These are phyloP conservation scores for Rutstroemia sp. DNA, from an alignment of 2,329 filamentous ascomycete genomes.

Conservation along the genomic window DNA sequence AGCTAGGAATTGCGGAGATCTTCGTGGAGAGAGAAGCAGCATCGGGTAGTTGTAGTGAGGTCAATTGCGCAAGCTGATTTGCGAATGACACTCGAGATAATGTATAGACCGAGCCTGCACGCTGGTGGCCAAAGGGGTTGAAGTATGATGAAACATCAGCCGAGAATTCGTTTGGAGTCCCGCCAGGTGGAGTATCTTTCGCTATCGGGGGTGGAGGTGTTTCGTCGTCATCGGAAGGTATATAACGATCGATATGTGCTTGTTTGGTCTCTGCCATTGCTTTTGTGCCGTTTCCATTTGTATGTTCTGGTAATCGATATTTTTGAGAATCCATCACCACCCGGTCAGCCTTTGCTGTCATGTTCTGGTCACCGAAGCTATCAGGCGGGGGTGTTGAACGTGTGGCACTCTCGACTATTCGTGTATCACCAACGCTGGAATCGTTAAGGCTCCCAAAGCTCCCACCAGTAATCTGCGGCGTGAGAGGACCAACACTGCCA, in stretches of 20 bases:
- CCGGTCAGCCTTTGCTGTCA: constrained; percentile 31
- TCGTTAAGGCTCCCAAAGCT: constrained; percentile 20
- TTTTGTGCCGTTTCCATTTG: constrained; percentile 60
- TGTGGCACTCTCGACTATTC: constrained; percentile 21
- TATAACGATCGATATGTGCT: constrained; percentile 47
- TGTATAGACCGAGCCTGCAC: constrained; percentile 86
- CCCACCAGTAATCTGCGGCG: constrained; percentile 25
- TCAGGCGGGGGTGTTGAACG: constrained; percentile 19
- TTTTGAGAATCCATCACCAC: constrained; percentile 66
- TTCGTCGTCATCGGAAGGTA: constrained; percentile 29
- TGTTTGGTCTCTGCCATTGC: constrained; percentile 48
- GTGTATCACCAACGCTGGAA: constrained; percentile 17
- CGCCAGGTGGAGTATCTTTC: constrained; percentile 42
- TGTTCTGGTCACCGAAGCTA: constrained; percentile 21
- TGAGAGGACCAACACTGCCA: constrained; percentile 42
- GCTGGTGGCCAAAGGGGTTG: constrained; percentile 55
- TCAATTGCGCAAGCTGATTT: constrained; percentile 86
- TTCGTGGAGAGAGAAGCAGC: constrained; percentile 75
- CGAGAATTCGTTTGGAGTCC: constrained; percentile 28
- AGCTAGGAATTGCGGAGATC: constrained; percentile 78
- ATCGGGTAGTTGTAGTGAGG: constrained; percentile 81
- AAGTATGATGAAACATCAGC: constrained; percentile 46
- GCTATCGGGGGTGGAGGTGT: constrained; percentile 36
- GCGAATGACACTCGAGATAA: constrained; percentile 88
- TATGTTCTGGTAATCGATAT: constrained; percentile 65